Conservation (phyloP, 2,329 filamentous ascomycete genomes). For the Aspergillus glaucus region DNA sequence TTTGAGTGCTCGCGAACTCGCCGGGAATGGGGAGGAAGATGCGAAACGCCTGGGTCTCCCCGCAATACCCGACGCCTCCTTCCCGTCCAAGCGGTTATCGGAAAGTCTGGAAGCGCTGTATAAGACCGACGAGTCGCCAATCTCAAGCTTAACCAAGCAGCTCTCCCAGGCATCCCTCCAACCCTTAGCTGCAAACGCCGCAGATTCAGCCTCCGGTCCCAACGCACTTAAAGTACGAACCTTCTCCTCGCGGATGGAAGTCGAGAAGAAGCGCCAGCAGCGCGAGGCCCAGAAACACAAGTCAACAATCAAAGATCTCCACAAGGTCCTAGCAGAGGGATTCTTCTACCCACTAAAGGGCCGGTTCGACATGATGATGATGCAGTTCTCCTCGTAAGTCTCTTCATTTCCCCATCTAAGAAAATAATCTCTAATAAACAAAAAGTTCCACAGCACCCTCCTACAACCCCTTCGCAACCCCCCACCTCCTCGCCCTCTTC, state of each 20-base stretch:
- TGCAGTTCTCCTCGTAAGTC: constrained; percentile 47
- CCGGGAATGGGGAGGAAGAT: constrained; percentile 61
- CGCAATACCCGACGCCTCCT: constrained; percentile 42
- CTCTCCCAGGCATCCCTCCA: constrained; percentile 69
- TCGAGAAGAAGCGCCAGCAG: constrained; percentile 50
- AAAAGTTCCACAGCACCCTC: constrained; percentile 25
- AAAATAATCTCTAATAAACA: background rate
- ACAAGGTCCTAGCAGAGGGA: constrained; percentile 63
- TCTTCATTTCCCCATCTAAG: background rate
- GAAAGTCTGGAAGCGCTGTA: constrained; percentile 68
- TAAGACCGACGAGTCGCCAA: constrained; percentile 40
- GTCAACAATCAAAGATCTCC: constrained; percentile 68
- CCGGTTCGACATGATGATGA: constrained; percentile 63
- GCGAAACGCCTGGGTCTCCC: constrained; percentile 31
- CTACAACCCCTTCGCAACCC: constrained; percentile 62
- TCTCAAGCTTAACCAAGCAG: constrained; percentile 62
- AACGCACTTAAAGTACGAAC: constrained; percentile 81
- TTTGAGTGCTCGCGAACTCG: constrained; percentile 74
- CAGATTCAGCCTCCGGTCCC: constrained; percentile 72
- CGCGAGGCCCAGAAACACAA: constrained; percentile 43
- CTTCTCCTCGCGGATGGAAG: constrained; percentile 71
- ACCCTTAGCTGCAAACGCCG: constrained; percentile 74
- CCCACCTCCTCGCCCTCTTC: constrained; percentile 70
- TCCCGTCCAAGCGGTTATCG: constrained; percentile 77
- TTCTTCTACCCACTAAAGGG: constrained; percentile 86